These are phyloP conservation scores for Penicillium concentricum DNA, from an alignment of 2,329 filamentous ascomycete species.

Conservation along the genomic window DNA sequence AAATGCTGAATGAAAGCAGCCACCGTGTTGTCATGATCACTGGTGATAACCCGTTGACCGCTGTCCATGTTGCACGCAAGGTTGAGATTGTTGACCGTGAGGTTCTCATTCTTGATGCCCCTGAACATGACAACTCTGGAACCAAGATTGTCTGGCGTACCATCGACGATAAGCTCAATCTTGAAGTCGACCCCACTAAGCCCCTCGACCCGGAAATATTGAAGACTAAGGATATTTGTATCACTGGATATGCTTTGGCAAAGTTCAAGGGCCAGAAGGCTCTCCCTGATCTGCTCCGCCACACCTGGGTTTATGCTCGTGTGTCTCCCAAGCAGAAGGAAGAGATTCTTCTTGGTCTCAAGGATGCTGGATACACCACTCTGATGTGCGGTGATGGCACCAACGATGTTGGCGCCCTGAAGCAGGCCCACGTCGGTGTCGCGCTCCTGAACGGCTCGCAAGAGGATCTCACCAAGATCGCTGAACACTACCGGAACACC, in stretches of 20 bases:
- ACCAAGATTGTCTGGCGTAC: slow-evolving; percentile 90
- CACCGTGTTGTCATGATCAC: slow-evolving; percentile 99
- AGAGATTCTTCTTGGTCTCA: slow-evolving; percentile 92
- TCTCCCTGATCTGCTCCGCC: slow-evolving; percentile 73
- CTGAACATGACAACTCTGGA: slow-evolving; percentile 80
- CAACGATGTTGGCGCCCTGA: slow-evolving; percentile 95
- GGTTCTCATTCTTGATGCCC: slow-evolving; percentile 89
- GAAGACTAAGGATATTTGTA: slow-evolving; percentile 83
- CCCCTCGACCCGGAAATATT: slow-evolving; percentile 79
- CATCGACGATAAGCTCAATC: slow-evolving; percentile 83
- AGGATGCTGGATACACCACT: slow-evolving; percentile 95
- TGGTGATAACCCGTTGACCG: slow-evolving; percentile 94
- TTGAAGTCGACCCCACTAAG: slow-evolving; percentile 79
- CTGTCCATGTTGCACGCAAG: slow-evolving; percentile 89
- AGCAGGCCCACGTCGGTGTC: slow-evolving; percentile 96
- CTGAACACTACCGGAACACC: slow-evolving; percentile 87
- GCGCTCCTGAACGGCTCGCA: slow-evolving; percentile 92
- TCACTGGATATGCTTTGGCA: slow-evolving; percentile 88
- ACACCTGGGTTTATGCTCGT: slow-evolving; percentile 97
- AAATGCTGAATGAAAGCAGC: slow-evolving; percentile 98
- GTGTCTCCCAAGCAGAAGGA: slow-evolving; percentile 99
- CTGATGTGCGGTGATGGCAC: slow-evolving; percentile 98
- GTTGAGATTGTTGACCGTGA: slow-evolving; percentile 98
- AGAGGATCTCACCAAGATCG: slow-evolving; percentile 86
- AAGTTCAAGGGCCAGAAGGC: slow-evolving; percentile 82